Percentiles rank a stretch among this genome's conserved stretches.
These are phyloP conservation scores for Serendipita sp. DNA, from an alignment of 768 basidiomycete species.

Conservation along the genomic window DNA sequence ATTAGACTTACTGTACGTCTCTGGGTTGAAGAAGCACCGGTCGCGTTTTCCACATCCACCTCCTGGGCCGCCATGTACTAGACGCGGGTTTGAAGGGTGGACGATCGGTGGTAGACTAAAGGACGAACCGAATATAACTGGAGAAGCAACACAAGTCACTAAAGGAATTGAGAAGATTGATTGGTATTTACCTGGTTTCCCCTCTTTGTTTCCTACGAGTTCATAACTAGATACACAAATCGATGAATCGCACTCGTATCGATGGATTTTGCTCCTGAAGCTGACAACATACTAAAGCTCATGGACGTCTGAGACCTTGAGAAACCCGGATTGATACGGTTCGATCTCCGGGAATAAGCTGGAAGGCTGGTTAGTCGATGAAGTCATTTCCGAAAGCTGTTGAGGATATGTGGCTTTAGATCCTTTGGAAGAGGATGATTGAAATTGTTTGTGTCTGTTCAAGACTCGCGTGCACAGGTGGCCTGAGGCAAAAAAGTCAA, in stretches of 20 bases:
- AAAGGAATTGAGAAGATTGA: background rate
- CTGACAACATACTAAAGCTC: constrained; percentile 47
- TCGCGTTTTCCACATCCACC: constrained; percentile 56
- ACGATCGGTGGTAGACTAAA: too few relatives aligned
- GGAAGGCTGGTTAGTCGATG: background rate
- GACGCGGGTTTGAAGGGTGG: too few relatives aligned
- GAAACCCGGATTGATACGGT: constrained; percentile 45
- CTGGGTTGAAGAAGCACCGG: constrained; percentile 66
- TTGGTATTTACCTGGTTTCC: constrained; percentile 42
- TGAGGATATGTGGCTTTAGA: background rate
- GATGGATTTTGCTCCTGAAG: background rate
- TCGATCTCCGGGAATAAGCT: constrained; percentile 51
- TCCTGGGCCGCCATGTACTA: constrained; percentile 80
- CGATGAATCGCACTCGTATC: background rate
- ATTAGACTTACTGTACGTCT: constrained; percentile 76
- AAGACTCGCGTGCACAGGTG: background rate
- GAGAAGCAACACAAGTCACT: background rate
- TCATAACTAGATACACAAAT: constrained; percentile 47
- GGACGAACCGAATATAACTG: constrained; percentile 71
- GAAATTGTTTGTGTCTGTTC: background rate
- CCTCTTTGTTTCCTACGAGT: constrained; percentile 60
- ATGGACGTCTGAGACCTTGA: constrained; percentile 63
- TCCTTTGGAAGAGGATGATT: background rate
- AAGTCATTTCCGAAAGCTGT: background rate
- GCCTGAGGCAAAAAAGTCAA: too few relatives aligned